Base-by-base conservation (phyloP, 176 grass and related monocot genomes). In the Metroxylon sagu region DNA sequence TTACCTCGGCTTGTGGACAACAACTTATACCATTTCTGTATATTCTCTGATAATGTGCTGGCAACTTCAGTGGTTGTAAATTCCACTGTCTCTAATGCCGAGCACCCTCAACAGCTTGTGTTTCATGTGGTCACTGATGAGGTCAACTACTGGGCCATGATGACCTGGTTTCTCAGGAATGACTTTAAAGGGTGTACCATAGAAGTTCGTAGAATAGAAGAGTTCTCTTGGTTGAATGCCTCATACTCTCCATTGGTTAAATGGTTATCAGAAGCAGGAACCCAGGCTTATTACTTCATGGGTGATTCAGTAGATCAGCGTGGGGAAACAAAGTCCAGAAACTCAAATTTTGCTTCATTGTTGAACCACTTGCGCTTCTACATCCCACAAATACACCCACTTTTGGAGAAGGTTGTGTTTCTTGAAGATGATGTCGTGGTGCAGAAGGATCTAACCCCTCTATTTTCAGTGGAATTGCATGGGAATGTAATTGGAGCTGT, bases 31-130 rank as follows among this genome's bases (percentile, higher is more conserved):
- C 52, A 68, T 68, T 68, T 68, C 52, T 68, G 65, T 56, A 54
- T 68, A 55, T 68, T 68, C 65, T 68, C 65, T 25, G 65, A 68
- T 43, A 68, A 68, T 56, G 51, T 68, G 65, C 29, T 68, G 52
- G 65, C 65, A 16, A 68, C 65, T 19, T 68, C 65, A 16, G 51
- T 68, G 19, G 65, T 68, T 1, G 29, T 68, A 18, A 68, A 68
- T 68, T 68, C 65, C 27, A 68, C 65, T 23, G 52, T 23, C 5
- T 68, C 65, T 14, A 68, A 68, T 68, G 65, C 65, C 23, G 65
- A 56, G 19, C 65, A 68, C 18, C 65, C 65, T 27, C 65, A 55
- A 23, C 65, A 56, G 26, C 53, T 68, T 56, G 65, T 68, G 29
- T 68, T 68, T 55, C 65, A 68, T 56, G 65, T 56, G n/a, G 52